Percentiles rank a stretch among this genome's conserved stretches.
phyloP scores from a whole-genome alignment of 1,284 basidiomycete species.

The Ceratobasidium theobromae region DNA sequence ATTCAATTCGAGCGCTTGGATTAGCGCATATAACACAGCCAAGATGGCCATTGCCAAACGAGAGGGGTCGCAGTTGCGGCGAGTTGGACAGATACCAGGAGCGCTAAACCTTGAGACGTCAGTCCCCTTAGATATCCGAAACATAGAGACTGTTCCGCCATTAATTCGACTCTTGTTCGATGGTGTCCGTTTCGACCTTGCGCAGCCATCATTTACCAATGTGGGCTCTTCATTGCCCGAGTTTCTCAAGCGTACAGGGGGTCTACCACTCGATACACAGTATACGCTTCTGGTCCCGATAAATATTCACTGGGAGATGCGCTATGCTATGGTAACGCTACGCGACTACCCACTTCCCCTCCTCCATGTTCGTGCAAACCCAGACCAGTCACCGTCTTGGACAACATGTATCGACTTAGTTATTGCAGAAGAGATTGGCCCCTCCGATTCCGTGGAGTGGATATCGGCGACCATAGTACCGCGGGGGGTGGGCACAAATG shows the following conservation, averaged over 20 bases:
- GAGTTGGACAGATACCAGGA: conserved; percentile 39
- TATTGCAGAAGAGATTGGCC: conserved; percentile 87
- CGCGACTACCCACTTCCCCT: conserved; percentile 82
- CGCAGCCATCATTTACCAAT: conserved; percentile 63
- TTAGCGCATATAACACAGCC: conserved; percentile 35
- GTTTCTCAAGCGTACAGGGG: conserved; percentile 40
- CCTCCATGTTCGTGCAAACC: conserved; percentile 57
- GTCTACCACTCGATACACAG: conserved; percentile 67
- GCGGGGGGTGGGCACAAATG: conserved; percentile 39
- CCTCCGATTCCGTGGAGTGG: conserved; percentile 69
- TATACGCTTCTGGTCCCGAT: conserved; percentile 86
- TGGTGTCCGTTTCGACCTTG: conserved; percentile 60
- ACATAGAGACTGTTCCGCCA: conserved; percentile 59
- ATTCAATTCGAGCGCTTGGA: conserved; percentile 82
- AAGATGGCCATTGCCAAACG: conserved; percentile 16
- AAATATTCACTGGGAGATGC: conserved; percentile 72
- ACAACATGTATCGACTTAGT: conserved; percentile 80
- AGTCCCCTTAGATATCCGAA: conserved; percentile 50
- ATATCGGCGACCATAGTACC: conserved; percentile 66
- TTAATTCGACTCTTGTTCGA: conserved; percentile 72
- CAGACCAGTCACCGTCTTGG: conserved; percentile 52
- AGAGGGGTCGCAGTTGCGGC: conserved; percentile 36
- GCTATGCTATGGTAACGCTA: conserved; percentile 62
- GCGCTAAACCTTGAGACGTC: conserved; percentile 34
- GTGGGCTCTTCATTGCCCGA: conserved; percentile 53